Evolutionary conservation across 2,329 filamentous ascomycete species (phyloP).

Genomic region (Parastagonospora nodorum): DNA sequence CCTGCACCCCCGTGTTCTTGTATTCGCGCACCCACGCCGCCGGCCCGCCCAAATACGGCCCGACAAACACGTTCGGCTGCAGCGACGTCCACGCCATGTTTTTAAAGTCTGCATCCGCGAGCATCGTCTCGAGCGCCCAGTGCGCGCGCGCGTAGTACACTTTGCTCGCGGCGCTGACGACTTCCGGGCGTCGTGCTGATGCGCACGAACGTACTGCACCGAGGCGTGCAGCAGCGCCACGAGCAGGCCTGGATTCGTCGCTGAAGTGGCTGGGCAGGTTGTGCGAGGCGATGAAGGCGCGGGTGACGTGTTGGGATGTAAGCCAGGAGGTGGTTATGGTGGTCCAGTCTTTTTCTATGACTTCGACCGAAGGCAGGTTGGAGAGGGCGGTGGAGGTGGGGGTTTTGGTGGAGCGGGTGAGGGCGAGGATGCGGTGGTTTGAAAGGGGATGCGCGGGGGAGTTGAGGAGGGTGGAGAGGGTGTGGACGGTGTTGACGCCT

Average conservation of each 20-base stretch:
- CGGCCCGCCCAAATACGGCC: slow-evolving; percentile 1
- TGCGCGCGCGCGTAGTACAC: slow-evolving; percentile 21
- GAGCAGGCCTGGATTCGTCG: slow-evolving; percentile 23
- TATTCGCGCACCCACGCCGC: slow-evolving; percentile 9
- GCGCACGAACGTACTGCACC: slow-evolving; percentile 22
- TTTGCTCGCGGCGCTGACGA: slow-evolving; percentile 11
- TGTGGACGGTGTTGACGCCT: slow-evolving; percentile 8
- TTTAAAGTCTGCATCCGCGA: slow-evolving; percentile 8
- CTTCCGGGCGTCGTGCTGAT: slow-evolving; percentile 20
- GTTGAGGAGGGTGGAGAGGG: slow-evolving; percentile 15
- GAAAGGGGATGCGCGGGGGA: slow-evolving; percentile 2
- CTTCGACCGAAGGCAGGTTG: slow-evolving; percentile 14
- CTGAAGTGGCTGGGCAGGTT: slow-evolving; percentile 22
- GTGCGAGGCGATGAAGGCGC: slow-evolving; percentile 23
- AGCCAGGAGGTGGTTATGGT: slow-evolving; percentile 20
- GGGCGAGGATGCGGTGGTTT: slow-evolving; percentile 17
- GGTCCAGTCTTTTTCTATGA: slow-evolving; percentile 15
- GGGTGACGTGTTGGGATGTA: slow-evolving; percentile 7
- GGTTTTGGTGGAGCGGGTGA: slow-evolving; percentile 14
- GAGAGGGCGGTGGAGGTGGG: slow-evolving; percentile 12
- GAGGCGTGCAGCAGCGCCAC: slow-evolving; percentile 11
- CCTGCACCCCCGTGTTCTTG: slow-evolving; percentile 9
- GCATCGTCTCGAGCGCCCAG: slow-evolving; percentile 22
- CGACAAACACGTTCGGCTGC: slow-evolving; percentile 17
- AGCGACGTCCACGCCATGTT: slow-evolving; percentile 18